phyloP scores from a whole-genome alignment of 257 asterid species.

The Osmanthus fragrans region DNA sequence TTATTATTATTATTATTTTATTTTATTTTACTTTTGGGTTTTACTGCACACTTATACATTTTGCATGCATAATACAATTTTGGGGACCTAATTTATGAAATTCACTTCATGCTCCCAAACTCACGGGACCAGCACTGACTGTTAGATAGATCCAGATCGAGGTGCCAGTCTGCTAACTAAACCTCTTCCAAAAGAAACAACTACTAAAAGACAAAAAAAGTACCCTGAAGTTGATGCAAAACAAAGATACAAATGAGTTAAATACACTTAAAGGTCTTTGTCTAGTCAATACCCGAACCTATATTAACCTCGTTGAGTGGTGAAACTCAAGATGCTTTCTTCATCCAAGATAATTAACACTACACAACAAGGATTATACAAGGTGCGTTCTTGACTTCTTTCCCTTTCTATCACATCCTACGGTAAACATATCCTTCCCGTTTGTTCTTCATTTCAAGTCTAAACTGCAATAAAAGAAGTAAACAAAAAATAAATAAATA shows the following conservation, averaged over 20 bases:
- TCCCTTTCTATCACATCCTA: conserved; percentile 22
- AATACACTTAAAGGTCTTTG: conserved; percentile 28
- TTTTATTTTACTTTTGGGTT: too few species aligned
- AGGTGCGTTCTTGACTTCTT: conserved; percentile 92
- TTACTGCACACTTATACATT: too few species aligned
- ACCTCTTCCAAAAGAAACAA: conserved; percentile 17
- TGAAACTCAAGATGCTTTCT: conserved; percentile 10
- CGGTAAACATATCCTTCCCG: conserved; percentile 8
- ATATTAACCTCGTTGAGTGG: neutral
- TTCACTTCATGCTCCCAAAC: too few species aligned
- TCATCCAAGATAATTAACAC: conserved; percentile 11
- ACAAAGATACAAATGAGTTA: conserved; percentile 20
- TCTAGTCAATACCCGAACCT: conserved; percentile 91
- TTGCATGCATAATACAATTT: too few species aligned
- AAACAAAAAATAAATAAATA: too few species aligned
- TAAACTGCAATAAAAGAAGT: conserved; percentile 16
- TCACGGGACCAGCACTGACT: too few species aligned
- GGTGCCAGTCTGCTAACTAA: conserved; percentile 20
- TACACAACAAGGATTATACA: conserved; percentile 4
- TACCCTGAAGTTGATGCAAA: conserved; percentile 17
- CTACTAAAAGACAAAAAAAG: neutral
- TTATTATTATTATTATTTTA: too few species aligned
- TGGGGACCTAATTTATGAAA: too few species aligned
- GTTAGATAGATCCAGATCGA: conserved; percentile 16
- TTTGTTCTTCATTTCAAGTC: conserved; percentile 10